Evolutionary conservation across 2,329 filamentous ascomycete genomes (phyloP).

Genomic region (Fusarium sp.): DNA sequence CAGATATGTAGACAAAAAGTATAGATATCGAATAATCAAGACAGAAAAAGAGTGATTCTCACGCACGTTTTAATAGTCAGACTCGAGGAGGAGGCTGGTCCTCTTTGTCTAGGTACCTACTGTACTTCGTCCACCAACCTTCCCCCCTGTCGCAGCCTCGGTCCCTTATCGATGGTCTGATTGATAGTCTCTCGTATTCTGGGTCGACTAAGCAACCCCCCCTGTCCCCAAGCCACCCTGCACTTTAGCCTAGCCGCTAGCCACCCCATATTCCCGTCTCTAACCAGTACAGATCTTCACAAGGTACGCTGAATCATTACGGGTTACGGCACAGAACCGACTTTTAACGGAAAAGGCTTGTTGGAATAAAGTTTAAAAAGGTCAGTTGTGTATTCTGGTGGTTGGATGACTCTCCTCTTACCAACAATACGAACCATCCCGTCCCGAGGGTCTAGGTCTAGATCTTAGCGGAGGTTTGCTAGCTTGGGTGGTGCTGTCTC

Average conservation of each 20-base stretch:
- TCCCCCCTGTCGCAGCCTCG: constrained; percentile 29
- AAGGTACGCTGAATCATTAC: neutral
- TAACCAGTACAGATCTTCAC: neutral
- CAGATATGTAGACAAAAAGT: neutral
- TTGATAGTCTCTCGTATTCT: constrained; percentile 8
- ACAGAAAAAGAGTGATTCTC: neutral
- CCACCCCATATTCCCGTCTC: neutral
- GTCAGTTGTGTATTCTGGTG: constrained; percentile 9
- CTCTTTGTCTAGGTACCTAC: neutral
- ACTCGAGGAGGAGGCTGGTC: constrained; percentile 26
- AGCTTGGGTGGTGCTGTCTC: neutral
- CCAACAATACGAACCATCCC: constrained; percentile 18
- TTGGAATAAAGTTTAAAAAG: constrained; percentile 7
- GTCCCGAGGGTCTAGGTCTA: constrained; percentile 17
- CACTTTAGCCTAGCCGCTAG: neutral
- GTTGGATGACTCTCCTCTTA: neutral
- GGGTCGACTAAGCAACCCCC: constrained; percentile 6
- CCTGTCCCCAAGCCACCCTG: neutral
- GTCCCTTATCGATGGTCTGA: constrained; percentile 9
- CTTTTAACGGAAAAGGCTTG: neutral
- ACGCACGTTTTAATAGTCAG: constrained; percentile 24
- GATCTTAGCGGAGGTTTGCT: constrained; percentile 1
- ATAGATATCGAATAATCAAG: neutral
- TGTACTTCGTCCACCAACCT: neutral
- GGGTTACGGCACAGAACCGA: neutral